Evolutionary conservation across 768 basidiomycete genomes (phyloP).

Genomic region (Leucocoprinus sp.): DNA sequence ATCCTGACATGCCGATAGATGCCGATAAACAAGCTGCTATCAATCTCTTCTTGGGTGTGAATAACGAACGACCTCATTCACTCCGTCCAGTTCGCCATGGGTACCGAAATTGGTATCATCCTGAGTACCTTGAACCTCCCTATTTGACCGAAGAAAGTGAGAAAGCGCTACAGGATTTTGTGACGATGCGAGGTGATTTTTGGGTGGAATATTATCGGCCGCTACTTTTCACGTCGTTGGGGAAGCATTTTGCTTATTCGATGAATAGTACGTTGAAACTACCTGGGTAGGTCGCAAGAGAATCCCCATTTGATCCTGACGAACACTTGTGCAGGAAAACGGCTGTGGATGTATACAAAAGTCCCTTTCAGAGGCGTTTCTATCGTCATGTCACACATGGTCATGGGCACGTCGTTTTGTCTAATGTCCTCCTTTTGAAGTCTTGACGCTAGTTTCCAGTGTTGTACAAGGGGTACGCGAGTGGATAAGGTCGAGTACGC

Average conservation of each 20-base stretch:
- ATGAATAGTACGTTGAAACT: constrained; percentile 86
- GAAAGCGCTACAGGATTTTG: constrained; percentile 50
- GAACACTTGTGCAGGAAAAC: constrained; percentile 47
- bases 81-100: constrained; percentile 51
- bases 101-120: constrained; percentile 82
- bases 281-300: constrained; percentile 49
- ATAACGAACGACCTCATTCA: constrained; percentile 42
- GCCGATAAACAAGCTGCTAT: constrained; percentile 97
- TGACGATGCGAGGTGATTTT: constrained; percentile 57
- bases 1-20: constrained; percentile 36
- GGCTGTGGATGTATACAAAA: constrained; percentile 55
- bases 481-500: constrained; percentile 59
- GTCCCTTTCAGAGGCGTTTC: constrained; percentile 67
- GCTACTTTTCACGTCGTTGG: constrained; percentile 72
- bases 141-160: constrained; percentile 63
- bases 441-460: constrained; percentile 25
- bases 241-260: constrained; percentile 86
- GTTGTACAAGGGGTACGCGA: constrained; percentile 72
- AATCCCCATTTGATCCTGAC: not conserved
- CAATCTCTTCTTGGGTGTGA: constrained; percentile 89
- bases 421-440: not conserved
- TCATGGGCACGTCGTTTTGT: not conserved
- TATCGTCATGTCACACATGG: constrained; percentile 16
- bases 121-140: constrained; percentile 59
- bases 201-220: constrained; percentile 91